These are phyloP conservation scores for Tuber umbilicatum DNA, from an alignment of 495 filamentous ascomycete species.

Conservation along the genomic window DNA sequence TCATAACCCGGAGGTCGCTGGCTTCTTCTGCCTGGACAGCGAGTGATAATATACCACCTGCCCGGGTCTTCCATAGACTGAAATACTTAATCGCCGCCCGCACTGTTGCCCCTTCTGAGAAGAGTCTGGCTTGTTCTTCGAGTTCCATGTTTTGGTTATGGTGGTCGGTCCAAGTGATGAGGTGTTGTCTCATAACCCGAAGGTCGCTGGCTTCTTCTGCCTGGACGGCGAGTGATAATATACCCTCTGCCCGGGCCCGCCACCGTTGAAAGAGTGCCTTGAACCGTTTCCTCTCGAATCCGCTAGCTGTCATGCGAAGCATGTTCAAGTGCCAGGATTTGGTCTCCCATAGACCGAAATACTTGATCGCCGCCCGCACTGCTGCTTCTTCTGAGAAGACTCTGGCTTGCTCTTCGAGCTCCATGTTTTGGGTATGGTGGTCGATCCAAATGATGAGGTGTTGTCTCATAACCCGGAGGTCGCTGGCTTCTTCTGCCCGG, in stretches of 20 bases:
- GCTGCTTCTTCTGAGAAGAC: slow-evolving; percentile 12
- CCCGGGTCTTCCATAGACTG: slow-evolving; percentile 19
- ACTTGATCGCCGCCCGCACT: slow-evolving; percentile 22
- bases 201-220: slow-evolving; percentile 18
- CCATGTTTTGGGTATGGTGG: slow-evolving; percentile 10
- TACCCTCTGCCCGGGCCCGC: slow-evolving; percentile 1
- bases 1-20: slow-evolving; percentile 12
- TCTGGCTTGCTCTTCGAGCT: slow-evolving; percentile 11
- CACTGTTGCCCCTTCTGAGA: slow-evolving; percentile 12
- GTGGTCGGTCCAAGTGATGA: slow-evolving; percentile 20
- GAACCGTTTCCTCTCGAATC: slow-evolving; percentile 21
- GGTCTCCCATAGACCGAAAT: slow-evolving; percentile 26
- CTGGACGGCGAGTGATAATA: background rate
- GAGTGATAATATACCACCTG: background rate
- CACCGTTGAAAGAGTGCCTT: slow-evolving; percentile 26
- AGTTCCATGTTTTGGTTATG: slow-evolving; percentile 11
- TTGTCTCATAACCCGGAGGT: slow-evolving; percentile 10
- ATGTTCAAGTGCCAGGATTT: slow-evolving; percentile 26
- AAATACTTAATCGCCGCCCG: slow-evolving; percentile 28
- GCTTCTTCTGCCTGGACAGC: slow-evolving; percentile 16
- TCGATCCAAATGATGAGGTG: slow-evolving; percentile 19
- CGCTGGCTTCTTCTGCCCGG: slow-evolving; percentile 17
- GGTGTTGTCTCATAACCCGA: slow-evolving; percentile 10
- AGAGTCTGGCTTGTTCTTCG: slow-evolving; percentile 11
- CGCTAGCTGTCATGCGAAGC: slow-evolving; percentile 14